Base-by-base conservation (phyloP, 345 rosid species). In the Bruguiera parviflora region DNA sequence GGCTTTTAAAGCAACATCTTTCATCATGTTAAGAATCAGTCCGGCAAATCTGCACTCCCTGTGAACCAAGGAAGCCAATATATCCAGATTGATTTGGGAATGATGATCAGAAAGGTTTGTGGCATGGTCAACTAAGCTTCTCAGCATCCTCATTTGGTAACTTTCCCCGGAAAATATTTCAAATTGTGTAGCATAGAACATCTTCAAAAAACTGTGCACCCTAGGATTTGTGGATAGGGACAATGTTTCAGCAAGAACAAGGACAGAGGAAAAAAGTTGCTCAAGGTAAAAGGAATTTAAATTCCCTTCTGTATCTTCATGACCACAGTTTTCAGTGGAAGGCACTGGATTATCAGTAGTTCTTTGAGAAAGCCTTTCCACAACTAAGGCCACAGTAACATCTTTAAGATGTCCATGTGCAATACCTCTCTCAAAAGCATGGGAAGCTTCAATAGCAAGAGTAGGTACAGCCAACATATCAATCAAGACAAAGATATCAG, bases 381-480 rank as follows among this genome's bases (percentile, higher is more conserved):
- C 55, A 46, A 71, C 63, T 19, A 33, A 13, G 11, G 63, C 56
- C 1, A 64, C 74, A 24, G 53, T 16, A 24, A 63, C 68, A 57
- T 10, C 32, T 6, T 35, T 39, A 56, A 71, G 29, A 43, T 20
- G 11, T 71, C 74, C 68, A 33, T 16, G 53, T 3, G 69, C 68
- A 25, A 71, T 56, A 64, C 29, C 68, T 19, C 64, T 64, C 62
- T 64, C 68, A 63, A 71, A 71, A n/a, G 56, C 53, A n/a, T 56
- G 63, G 43, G 69, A 63, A 63, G 74, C 64, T 71, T 71, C 68
- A 43, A n/a, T 8, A 8, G 64, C 55, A 27, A 71, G 62, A 64
- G 56, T 56, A 25, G 74, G 63, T 8, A 56, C 37, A 27, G 74
- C 24, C 37, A 71, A 5, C 69, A 64, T 55, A 43, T 71, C 61